Evolutionary conservation across 257 asterid species (phyloP), one percentile per base, ranked within the genome.

Genomic region (Oldenlandia corymbosa): DNA sequence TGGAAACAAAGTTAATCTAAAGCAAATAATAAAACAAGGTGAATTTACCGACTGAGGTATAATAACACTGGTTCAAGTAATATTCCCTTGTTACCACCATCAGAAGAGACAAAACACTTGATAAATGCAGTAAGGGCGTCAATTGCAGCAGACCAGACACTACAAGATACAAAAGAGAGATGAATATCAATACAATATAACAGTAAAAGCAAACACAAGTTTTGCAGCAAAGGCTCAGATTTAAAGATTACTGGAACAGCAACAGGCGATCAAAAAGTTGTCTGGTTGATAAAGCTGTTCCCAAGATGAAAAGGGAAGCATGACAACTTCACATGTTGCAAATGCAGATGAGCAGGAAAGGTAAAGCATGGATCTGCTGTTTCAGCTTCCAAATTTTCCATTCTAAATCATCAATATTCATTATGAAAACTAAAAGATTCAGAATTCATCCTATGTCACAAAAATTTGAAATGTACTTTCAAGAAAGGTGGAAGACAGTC

Each of bases 71-170:
- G 99, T 62, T 93, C 96, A 79, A 93, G 84, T 65, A 90, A 77
- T 78, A 93, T 83, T 78, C 90, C 79, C 72, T 80, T 77, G 83
- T 79, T 83, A 75, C 69, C 76, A 45, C 85, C 84, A 69, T 82
- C 94, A 61, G 90, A 74, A 68, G 95, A 85, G 67, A 90, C 75
- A 73, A 93, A 93, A 72, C 95, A 84, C 71, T 83, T 90, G 69
- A 87, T 75, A 47, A 84, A 93, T 69, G 91, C 80, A 4, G 92
- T 79, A 51, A 93, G 95, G 16, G 99, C 96, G 62, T 85, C 96
- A 70, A 90, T 68, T 75, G 99, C 97, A 68, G 97, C 94, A 73
- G 95, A 85, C 96, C 96, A 87, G 60, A 92, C 91, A 31, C 99
- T 92, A 68, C 92, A 87, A 59, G 71, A 58, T 62, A 45, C 57